Conservation (phyloP, 2,329 filamentous ascomycete genomes). For the Exserohilum turcica region DNA sequence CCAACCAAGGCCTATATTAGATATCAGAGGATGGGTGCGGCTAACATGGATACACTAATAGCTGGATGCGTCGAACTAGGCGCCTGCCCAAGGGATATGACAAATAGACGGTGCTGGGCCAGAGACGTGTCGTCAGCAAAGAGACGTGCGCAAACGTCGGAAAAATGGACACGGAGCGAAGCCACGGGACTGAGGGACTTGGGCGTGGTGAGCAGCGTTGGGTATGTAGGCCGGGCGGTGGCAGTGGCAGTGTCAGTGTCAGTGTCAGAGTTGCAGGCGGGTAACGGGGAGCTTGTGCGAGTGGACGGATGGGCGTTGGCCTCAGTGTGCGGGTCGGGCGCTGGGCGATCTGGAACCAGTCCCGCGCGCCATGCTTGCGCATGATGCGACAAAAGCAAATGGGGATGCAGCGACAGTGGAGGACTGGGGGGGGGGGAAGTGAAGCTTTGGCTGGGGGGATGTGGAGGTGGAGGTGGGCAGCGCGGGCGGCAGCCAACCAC, state of each 20-base stretch:
- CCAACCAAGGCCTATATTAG: not conserved
- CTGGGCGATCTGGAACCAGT: conserved; percentile 23
- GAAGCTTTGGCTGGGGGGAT: conserved; percentile 23
- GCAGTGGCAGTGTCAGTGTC: too few species aligned
- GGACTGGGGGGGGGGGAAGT: conserved; percentile 3
- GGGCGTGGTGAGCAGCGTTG: conserved; percentile 18
- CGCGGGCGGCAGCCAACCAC: conserved; percentile 13
- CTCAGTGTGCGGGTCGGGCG: conserved; percentile 18
- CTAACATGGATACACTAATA: not conserved
- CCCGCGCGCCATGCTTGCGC: conserved; percentile 21
- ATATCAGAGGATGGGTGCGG: not conserved
- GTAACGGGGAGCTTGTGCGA: conserved; percentile 15
- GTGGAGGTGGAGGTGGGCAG: conserved; percentile 4
- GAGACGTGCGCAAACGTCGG: not conserved
- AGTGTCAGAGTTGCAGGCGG: conserved; percentile 14
- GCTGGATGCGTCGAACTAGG: conserved; percentile 9
- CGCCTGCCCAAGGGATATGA: conserved; percentile 1
- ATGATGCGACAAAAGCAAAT: conserved; percentile 23
- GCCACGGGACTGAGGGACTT: conserved; percentile 6
- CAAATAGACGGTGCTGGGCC: conserved; percentile 1
- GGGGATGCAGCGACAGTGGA: conserved; percentile 8
- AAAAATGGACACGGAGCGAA: not conserved
- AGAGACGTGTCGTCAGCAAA: conserved; percentile 2
- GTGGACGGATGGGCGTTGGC: conserved; percentile 14
- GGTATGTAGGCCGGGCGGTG: too few species aligned